Evolutionary conservation across 1,139 yeast species (phyloP), one percentile per base, ranked within the genome.

Genomic region (Kodamaea arcana): DNA sequence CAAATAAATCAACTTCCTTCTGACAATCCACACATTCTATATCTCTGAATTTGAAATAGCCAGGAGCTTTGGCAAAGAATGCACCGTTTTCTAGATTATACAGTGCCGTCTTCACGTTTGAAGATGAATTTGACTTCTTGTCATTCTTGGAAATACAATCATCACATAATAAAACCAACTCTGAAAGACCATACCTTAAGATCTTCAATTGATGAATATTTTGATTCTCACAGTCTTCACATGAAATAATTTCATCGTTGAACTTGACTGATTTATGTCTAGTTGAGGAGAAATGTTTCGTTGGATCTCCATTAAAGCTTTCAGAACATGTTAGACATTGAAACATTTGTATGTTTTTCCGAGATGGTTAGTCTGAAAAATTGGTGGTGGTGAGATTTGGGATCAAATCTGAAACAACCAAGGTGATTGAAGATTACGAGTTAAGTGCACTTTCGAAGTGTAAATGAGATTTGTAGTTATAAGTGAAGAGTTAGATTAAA

Each of bases 31-130:
- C 41, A 52, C 83, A 78, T 34, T 58, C 62, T 27, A 76, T 58
- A 44, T 75, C 80, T 52, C 82, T 57, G 31, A 75, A 72, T 32
- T 59, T 65, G 41, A 58, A 56, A 47, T 76, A 78, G 34, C 65
- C 72, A 2, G 62, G 62, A 43, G 76, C 56, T 45, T 65, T 74
- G 39, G 56, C 57, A 47, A 79, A 64, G 15, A 78, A 57, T 0
- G 81, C 71, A 2, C 83, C 83, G 46, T 78, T 78, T 3, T 71
- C 59, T 7, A 75, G 51, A 3, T 77, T 60, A 42, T 77, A 76
- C 37, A 66, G 71, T 2, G 78, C 73, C 1, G 74, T 62, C 0
- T 80, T 72, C 6, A 18, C 22, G n/a, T n/a, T n/a, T n/a, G n/a
- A n/a, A n/a, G n/a, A n/a, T n/a, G n/a, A n/a, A n/a, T n/a, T n/a